Evolutionary conservation across 805 yeast species (phyloP).

Genomic region (Henningerozyma blattae): DNA sequence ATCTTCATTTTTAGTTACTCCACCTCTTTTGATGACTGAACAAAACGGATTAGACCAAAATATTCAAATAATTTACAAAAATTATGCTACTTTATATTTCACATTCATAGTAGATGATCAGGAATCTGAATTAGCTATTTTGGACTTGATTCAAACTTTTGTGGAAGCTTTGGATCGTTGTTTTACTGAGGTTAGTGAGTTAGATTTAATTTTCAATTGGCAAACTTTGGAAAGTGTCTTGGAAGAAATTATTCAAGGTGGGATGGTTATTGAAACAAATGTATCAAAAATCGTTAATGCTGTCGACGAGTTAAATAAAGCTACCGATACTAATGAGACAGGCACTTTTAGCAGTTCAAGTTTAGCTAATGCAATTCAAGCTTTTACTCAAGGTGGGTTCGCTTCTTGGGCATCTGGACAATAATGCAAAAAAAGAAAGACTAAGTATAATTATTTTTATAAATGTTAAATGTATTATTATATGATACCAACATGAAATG

Average conservation of each 20-base stretch:
- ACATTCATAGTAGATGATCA: conserved; percentile 94
- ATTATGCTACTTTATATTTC: conserved; percentile 91
- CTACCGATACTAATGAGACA: conserved; percentile 15
- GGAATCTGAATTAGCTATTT: conserved; percentile 86
- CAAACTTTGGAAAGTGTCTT: conserved; percentile 85
- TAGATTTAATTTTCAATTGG: conserved; percentile 98
- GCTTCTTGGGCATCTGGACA: conserved; percentile 26
- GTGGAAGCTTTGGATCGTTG: conserved; percentile 91
- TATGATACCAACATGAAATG: too few relatives aligned
- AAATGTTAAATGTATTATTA: background rate
- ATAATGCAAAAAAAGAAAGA: too few relatives aligned
- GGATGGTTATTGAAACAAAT: conserved; percentile 93
- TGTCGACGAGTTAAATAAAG: conserved; percentile 43
- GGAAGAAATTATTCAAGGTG: conserved; percentile 92
- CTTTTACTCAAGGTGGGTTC: conserved; percentile 24
- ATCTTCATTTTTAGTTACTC: conserved; percentile 84
- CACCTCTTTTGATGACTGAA: conserved; percentile 40
- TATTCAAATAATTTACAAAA: conserved; percentile 83
- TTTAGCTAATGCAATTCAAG: conserved; percentile 21
- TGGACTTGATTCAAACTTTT: conserved; percentile 91
- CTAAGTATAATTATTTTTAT: background rate
- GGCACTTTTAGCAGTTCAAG: conserved; percentile 13
- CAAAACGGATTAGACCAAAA: conserved; percentile 20
- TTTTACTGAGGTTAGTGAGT: conserved; percentile 87
- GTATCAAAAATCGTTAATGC: conserved; percentile 68